phyloP scores from a whole-genome alignment of 768 basidiomycete species.

The Boletus barrowsii region DNA sequence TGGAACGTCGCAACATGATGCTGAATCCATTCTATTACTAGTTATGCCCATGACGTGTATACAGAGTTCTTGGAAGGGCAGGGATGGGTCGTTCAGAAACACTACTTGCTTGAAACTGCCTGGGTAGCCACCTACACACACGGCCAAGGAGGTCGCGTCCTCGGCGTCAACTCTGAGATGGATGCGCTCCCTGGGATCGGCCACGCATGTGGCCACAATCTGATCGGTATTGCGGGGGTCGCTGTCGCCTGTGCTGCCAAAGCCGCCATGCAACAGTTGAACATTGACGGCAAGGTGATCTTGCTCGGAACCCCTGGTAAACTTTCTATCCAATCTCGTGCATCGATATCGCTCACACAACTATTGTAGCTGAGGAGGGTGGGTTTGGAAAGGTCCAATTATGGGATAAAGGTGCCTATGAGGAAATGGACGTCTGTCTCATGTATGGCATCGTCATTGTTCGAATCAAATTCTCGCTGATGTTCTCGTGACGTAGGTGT shows the following conservation, averaged over 20 bases:
- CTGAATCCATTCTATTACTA: conserved; percentile 24
- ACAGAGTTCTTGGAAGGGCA: conserved; percentile 64
- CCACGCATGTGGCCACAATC: conserved; percentile 80
- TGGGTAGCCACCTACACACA: conserved; percentile 73
- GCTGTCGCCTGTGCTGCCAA: conserved; percentile 70
- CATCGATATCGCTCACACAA: background rate
- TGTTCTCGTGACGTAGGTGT: conserved; percentile 46
- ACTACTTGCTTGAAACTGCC: conserved; percentile 67
- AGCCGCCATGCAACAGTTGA: conserved; percentile 54
- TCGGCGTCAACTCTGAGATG: conserved; percentile 81
- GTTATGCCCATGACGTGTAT: conserved; percentile 68
- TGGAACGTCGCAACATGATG: background rate
- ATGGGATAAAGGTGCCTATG: conserved; percentile 69
- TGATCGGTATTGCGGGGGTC: conserved; percentile 75
- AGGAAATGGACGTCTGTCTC: conserved; percentile 73
- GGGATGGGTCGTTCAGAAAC: conserved; percentile 60
- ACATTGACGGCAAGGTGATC: conserved; percentile 66
- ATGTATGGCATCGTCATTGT: conserved; percentile 44
- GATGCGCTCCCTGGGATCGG: conserved; percentile 59
- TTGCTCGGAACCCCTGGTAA: conserved; percentile 77
- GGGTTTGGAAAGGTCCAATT: conserved; percentile 69
- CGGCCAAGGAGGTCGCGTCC: conserved; percentile 62
- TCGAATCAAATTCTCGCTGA: background rate
- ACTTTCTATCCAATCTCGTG: background rate
- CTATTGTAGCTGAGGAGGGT: conserved; percentile 66